Conservation (phyloP, 1,139 yeast genomes). For the Saccharomyces hybrid region DNA sequence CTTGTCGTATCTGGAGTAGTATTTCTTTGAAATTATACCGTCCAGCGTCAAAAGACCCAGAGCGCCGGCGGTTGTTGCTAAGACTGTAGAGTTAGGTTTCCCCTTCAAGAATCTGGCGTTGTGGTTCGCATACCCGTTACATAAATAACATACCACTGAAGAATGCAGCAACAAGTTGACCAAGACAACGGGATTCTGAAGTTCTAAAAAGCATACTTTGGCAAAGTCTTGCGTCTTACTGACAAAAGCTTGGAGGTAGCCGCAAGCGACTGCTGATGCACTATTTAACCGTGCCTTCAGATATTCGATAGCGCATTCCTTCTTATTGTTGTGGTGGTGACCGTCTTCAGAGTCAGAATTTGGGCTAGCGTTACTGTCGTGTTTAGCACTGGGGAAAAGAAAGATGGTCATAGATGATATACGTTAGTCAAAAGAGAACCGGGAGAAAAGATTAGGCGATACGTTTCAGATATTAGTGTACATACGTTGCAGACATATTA, state of each 20-base stretch:
- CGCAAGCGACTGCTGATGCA: constrained; percentile 2
- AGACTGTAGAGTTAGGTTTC: constrained; percentile 43
- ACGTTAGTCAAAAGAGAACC: background rate
- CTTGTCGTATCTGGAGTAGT: constrained; percentile 45
- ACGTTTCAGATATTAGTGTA: background rate
- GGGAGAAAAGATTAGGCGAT: background rate
- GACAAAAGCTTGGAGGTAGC: constrained; percentile 2
- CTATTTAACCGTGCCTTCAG: background rate
- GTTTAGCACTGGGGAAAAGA: constrained; percentile 1
- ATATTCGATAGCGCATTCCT: background rate
- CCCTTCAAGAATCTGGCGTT: constrained; percentile 32
- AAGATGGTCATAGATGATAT: background rate
- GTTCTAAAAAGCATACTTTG: constrained; percentile 30
- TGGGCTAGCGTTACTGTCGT: background rate
- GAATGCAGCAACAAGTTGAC: constrained; percentile 46
- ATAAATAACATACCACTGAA: constrained; percentile 44
- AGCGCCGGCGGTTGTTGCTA: constrained; percentile 46
- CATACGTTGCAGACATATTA: background rate
- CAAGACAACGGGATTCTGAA: constrained; percentile 57
- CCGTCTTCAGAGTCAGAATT: background rate
- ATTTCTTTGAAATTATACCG: constrained; percentile 45
- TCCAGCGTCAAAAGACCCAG: constrained; percentile 51
- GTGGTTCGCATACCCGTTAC: constrained; percentile 48
- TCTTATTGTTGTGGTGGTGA: constrained; percentile 1
- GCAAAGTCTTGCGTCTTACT: constrained; percentile 12